Evolutionary conservation across 2,329 filamentous ascomycete species (phyloP).

Genomic region (Verticillium nonalfalfae): DNA sequence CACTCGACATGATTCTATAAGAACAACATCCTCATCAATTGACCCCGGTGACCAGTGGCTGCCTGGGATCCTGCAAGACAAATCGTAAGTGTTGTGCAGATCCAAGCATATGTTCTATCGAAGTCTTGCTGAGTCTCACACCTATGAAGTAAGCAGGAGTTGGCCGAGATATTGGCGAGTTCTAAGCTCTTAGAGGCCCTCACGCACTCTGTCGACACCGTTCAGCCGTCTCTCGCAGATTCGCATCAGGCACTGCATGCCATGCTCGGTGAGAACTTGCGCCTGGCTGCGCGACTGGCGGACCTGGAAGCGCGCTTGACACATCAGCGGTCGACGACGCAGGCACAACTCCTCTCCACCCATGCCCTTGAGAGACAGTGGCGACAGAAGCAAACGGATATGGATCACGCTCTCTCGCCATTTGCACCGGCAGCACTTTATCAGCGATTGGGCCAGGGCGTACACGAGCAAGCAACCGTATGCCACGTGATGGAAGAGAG

Average conservation of each 20-base stretch:
- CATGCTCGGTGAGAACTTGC: constrained; percentile 65
- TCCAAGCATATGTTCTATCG: neutral
- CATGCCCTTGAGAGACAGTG: constrained; percentile 90
- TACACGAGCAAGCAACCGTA: constrained; percentile 76
- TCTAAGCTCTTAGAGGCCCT: constrained; percentile 68
- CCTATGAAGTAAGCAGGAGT: constrained; percentile 63
- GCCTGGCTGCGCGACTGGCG: constrained; percentile 57
- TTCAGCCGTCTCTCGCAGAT: constrained; percentile 64
- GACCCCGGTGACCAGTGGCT: constrained; percentile 72
- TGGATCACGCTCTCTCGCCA: constrained; percentile 76
- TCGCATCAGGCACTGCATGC: constrained; percentile 59
- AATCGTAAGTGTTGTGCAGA: constrained; percentile 51
- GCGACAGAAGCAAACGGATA: constrained; percentile 80
- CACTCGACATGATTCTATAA: neutral
- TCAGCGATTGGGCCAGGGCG: constrained; percentile 67
- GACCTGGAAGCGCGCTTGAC: constrained; percentile 51
- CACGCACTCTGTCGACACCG: constrained; percentile 56
- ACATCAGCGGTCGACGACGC: constrained; percentile 62
- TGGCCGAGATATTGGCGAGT: constrained; percentile 61
- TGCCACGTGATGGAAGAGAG: constrained; percentile 86
- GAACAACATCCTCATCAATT: constrained; percentile 27
- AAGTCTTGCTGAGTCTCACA: neutral
- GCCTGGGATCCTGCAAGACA: constrained; percentile 69
- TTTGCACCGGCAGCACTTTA: constrained; percentile 87
- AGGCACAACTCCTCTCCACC: constrained; percentile 75